phyloP scores from a whole-genome alignment of 192 early-diverging fungal species.

The Coemansia sp. region DNA sequence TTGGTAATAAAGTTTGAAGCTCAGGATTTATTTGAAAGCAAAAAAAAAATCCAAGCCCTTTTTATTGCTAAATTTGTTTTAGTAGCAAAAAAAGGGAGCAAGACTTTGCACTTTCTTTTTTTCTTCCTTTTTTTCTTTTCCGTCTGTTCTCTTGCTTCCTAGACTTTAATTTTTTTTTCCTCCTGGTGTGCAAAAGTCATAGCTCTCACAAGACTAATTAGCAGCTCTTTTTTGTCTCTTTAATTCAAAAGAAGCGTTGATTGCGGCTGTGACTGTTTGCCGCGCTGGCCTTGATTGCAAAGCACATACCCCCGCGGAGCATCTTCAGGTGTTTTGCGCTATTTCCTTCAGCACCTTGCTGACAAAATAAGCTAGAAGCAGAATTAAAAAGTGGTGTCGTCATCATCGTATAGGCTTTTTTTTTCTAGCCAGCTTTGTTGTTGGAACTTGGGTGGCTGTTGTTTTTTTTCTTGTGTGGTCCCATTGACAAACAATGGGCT shows the following conservation, averaged over 20 bases:
- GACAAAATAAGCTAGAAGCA: too few relatives aligned
- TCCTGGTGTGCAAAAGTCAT: neutral
- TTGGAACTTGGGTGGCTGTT: too few relatives aligned
- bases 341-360: too few relatives aligned
- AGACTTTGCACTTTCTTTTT: neutral
- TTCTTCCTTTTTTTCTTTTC: neutral
- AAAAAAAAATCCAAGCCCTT: constrained; percentile 2
- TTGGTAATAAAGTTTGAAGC: neutral
- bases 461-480: too few relatives aligned
- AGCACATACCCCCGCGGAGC: neutral
- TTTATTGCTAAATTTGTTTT: neutral
- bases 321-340: too few relatives aligned
- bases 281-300: neutral
- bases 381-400: too few relatives aligned
- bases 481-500: neutral
- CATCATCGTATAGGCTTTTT: too few relatives aligned
- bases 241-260: neutral
- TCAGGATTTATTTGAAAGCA: neutral
- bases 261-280: neutral
- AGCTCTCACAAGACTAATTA: neutral
- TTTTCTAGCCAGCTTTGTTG: too few relatives aligned
- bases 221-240: neutral
- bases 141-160: neutral
- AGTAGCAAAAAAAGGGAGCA: neutral
- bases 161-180: neutral